Base-by-base conservation (phyloP, 257 asterid genomes). In the Lithospermum erythrorhizon region DNA sequence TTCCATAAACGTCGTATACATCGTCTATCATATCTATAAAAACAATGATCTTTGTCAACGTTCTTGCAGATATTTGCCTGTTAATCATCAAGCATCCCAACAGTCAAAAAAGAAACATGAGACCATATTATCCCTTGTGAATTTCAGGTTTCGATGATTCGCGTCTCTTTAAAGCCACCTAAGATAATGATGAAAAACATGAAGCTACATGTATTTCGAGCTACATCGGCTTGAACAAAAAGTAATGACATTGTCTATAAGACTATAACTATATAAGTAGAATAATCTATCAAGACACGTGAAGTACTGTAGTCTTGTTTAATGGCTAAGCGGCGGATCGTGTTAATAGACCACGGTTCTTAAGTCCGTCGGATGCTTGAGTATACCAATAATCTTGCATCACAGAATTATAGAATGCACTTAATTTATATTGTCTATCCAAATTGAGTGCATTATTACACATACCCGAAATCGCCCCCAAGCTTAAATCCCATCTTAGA, bases 91-190 rank as follows among this genome's bases (percentile, higher is more conserved):
- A 55, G 16, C 52, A 55, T 21, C 21, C 72, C 67, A 0, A 17
- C 18, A 24, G 61, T 35, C 72, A 67, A 68, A 32, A n/a, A 54
- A 18, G 45, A 37, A 68, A 54, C 62, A 20, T 37, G 62, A 55
- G 5, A 68, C 67, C 6, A 68, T 14, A 21, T 62, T 21, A 47
- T 68, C 67, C 62, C 63, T 68, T 6, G 67, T 5, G 53, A 59
- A 68, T 55, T 62, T 11, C 21, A 61, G 9, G 30, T 68, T 55
- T 45, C 72, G 6, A 57, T 59, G 16, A 61, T 54, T 8, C 11
- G 18, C 0, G 72, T 24, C 9, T n/a, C 45, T 48, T 47, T 61
- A 67, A 67, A 68, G n/a, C 72, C 67, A 68, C 62, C 72, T 68
- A n/a, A 35, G 45, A 9, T 35, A 17, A 23, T 5, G 1, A 6